A percentile compares a stretch with the other conserved stretches of the same genome.
Conservation (phyloP, 345 rosid species). For the Noccaea bulbosa region DNA sequence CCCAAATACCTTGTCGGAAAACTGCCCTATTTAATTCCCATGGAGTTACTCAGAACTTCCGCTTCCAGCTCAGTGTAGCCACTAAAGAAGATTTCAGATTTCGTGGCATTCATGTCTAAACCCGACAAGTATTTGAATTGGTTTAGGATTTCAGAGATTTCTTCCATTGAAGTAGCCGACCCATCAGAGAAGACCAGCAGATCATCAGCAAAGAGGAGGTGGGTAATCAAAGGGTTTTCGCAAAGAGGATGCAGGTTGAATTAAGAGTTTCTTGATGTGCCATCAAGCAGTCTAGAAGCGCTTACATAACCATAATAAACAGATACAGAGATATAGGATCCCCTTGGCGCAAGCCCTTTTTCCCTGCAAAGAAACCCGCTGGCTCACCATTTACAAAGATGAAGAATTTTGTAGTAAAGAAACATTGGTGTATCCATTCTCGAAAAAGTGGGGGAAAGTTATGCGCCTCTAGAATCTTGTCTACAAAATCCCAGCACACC, state of each 20-base stretch:
- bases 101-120: not conserved
- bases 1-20: not conserved
- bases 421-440: too few relatives aligned
- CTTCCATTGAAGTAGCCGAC: rapidly evolving
- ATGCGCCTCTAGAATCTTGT: too few relatives aligned
- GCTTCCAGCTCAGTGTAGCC: not conserved
- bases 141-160: rapidly evolving
- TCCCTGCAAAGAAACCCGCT: too few relatives aligned
- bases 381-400: too few relatives aligned
- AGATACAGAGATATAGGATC: too few relatives aligned
- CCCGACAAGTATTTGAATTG: not conserved
- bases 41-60: rapidly evolving
- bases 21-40: not conserved
- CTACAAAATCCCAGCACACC: too few relatives aligned
- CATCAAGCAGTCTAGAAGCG: too few relatives aligned
- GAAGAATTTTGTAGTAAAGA: too few relatives aligned
- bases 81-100: not conserved
- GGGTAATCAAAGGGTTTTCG: not conserved
- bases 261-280: not conserved
- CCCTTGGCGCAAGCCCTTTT: too few relatives aligned
- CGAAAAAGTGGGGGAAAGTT: too few relatives aligned
- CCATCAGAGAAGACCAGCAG: not conserved
- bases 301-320: too few relatives aligned
- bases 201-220: not conserved
- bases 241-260: not conserved